A percentile compares a stretch with the other conserved stretches of the same genome.
Conservation (phyloP, 768 basidiomycete species). For the Russula emetica region DNA sequence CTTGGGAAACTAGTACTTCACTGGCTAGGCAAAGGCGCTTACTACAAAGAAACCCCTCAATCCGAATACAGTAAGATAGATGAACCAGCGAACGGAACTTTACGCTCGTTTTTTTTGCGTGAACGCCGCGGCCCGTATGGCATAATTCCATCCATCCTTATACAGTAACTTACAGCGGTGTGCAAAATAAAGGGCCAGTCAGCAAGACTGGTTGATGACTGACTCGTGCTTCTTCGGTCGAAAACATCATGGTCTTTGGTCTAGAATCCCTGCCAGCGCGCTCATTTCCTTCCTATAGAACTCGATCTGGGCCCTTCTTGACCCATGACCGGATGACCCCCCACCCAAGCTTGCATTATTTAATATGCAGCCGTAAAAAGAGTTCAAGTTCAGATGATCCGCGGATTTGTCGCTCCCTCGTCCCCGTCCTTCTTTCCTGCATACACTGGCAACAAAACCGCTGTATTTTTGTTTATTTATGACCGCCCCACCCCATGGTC, state of each 20-base stretch:
- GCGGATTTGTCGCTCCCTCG: conserved; percentile 1
- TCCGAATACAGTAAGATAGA: background rate
- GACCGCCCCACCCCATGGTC: too few relatives aligned
- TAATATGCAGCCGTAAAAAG: too few relatives aligned
- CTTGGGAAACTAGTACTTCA: background rate
- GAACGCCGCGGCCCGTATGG: background rate
- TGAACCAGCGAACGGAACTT: background rate
- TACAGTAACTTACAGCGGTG: too few relatives aligned
- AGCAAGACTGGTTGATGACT: background rate
- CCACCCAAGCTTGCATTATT: too few relatives aligned
- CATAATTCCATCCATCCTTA: background rate
- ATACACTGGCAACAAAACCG: too few relatives aligned
- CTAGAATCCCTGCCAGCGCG: too few relatives aligned
- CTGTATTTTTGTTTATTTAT: too few relatives aligned
- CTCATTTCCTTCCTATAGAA: too few relatives aligned
- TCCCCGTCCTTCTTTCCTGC: too few relatives aligned
- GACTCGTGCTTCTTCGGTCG: background rate
- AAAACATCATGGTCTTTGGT: too few relatives aligned
- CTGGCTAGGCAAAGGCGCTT: background rate
- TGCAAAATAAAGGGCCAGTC: background rate
- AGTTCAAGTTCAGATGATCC: conserved; percentile 1
- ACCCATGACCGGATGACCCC: too few relatives aligned
- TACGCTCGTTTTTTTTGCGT: background rate
- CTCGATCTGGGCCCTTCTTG: background rate
- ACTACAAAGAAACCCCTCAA: background rate